Evolutionary conservation across 1,284 basidiomycete genomes (phyloP), one percentile per base, ranked within the genome.

Genomic region (Melampsora americana): DNA sequence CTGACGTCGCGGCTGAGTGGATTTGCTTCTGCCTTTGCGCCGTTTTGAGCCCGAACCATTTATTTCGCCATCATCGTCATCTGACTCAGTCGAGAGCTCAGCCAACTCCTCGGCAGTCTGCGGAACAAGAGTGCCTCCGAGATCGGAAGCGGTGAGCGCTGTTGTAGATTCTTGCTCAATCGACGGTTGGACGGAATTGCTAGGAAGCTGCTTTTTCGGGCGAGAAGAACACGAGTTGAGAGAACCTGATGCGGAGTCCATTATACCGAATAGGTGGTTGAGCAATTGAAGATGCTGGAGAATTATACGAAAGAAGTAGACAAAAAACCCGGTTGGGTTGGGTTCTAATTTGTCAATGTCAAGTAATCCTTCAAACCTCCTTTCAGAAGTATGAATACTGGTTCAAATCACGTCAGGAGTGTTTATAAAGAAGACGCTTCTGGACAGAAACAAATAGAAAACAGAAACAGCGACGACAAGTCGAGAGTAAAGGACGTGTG

Each of bases 61-160:
- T 18, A n/a, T 59, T 16, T 32, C 64, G 35, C 35, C 35, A 2
- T 75, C 73, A 3, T 75, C 73, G 35, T 75, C 73, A 11, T 75
- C 73, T n/a, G 73, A 75, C 32, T 56, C 73, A 39, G 53, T 75
- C 9, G 73, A 75, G 5, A 68, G n/a, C 20, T 75, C 73, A 35
- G 39, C 65, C 20, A 69, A 16, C n/a, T 30, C 66, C 9, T 75
- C 73, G 23, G 66, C 39, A 26, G 66, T 30, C 39, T 75, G 56
- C 5, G 64, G 53, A 28, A 75, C 73, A 11, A 75, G 44, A 7
- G 73, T 75, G 26, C 73, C 73, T 23, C 73, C 73, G 48, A 75
- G 44, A 53, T 75, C 73, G 39, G 64, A 53, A 30, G 71, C 44
- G 11, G 32, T 35, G n/a, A 39, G 46, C 26, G 65, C 18, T 4